Percentiles rank a stretch among this genome's conserved stretches.
Evolutionary conservation across 1,284 basidiomycete species (phyloP).

Genomic region (Athelia sp.): DNA sequence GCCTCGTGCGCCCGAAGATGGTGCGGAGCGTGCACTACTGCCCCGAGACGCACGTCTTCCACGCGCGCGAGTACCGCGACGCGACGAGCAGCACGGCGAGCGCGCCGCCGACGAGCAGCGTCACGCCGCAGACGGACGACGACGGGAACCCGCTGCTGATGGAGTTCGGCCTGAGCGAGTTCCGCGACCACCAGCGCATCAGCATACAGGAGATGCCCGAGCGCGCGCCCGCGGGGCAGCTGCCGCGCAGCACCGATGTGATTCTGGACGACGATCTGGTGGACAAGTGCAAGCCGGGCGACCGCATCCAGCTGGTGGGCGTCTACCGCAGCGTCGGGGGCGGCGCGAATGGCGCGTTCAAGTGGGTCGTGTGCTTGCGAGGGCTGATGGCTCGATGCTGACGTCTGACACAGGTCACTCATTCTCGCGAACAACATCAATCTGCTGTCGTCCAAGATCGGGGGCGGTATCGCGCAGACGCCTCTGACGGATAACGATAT

Average conservation of each 20-base stretch:
- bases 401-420: conserved; percentile 61
- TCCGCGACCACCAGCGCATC: conserved; percentile 96
- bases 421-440: conserved; percentile 96
- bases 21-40: conserved; percentile 96
- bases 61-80: conserved; percentile 91
- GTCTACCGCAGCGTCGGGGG: conserved; percentile 94
- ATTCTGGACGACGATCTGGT: conserved; percentile 97
- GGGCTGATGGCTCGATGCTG: conserved; percentile 10
- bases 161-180: conserved; percentile 91
- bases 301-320: conserved; percentile 95
- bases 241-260: conserved; percentile 94
- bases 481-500: conserved; percentile 94
- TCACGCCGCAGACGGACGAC: conserved; percentile 89
- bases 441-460: conserved; percentile 93
- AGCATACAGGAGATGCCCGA: conserved; percentile 99
- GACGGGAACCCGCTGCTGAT: conserved; percentile 85
- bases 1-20: conserved; percentile 98
- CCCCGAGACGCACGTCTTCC: conserved; percentile 80
- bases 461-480: conserved; percentile 93
- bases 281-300: conserved; percentile 96
- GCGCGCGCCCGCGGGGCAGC: conserved; percentile 93
- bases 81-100: conserved; percentile 83
- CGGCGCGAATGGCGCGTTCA: conserved; percentile 85
- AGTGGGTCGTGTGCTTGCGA: conserved; percentile 54
- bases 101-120: conserved; percentile 85